A percentile compares a stretch with the other conserved stretches of the same genome.
These are phyloP conservation scores for Globisporangium echinulatum DNA, from an alignment of 352 stramenopile species.

Conservation along the genomic window DNA sequence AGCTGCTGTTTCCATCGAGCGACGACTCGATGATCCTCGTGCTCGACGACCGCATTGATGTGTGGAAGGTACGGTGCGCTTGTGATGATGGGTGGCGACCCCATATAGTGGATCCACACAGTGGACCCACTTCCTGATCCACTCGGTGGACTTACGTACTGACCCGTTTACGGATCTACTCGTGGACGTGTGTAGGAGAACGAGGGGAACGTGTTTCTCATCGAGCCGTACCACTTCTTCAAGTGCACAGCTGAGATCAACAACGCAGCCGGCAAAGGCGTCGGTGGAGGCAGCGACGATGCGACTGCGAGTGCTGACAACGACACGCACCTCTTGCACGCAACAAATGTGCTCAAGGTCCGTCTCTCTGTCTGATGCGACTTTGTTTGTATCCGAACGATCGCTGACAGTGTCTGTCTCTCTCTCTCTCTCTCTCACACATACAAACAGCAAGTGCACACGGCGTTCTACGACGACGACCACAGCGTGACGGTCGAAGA, in stretches of 20 bases:
- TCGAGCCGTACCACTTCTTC: constrained; percentile 83
- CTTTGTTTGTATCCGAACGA: too few relatives aligned
- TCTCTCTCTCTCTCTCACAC: too few relatives aligned
- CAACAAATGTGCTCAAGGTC: constrained; percentile 55
- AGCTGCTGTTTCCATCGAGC: constrained; percentile 79
- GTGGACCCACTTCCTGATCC: too few relatives aligned
- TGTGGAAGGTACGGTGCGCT: constrained; percentile 55
- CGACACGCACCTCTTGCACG: constrained; percentile 54
- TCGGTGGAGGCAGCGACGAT: constrained; percentile 36
- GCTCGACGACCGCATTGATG: constrained; percentile 78
- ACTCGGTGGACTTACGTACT: too few relatives aligned
- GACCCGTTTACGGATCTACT: too few relatives aligned
- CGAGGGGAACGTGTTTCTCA: constrained; percentile 81
- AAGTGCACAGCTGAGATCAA: constrained; percentile 81
- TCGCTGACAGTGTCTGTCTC: too few relatives aligned
- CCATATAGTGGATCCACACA: too few relatives aligned
- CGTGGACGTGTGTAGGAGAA: constrained; percentile 38
- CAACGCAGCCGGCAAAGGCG: constrained; percentile 57
- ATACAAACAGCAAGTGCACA: constrained; percentile 38
- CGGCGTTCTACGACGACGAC: constrained; percentile 50
- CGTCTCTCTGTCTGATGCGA: neutral
- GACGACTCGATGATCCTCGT: constrained; percentile 87
- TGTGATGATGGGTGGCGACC: too few relatives aligned
- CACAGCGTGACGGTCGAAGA: constrained; percentile 53
- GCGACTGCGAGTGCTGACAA: constrained; percentile 16